A percentile compares a stretch with the other conserved stretches of the same genome.
These are phyloP conservation scores for Boletus insuetus DNA, from an alignment of 768 basidiomycete species.

Conservation along the genomic window DNA sequence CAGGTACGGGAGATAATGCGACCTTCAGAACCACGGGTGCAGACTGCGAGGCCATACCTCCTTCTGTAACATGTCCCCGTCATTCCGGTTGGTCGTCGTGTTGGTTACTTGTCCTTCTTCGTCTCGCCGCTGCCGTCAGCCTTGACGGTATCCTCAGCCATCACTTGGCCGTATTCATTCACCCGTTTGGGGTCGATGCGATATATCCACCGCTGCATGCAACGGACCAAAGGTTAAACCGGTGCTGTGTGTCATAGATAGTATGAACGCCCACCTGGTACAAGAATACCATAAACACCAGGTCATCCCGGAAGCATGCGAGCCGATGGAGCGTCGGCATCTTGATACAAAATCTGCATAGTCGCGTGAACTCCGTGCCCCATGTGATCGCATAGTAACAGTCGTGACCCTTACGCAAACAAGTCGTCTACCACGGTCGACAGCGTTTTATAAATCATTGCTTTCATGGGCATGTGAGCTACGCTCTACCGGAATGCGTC, in stretches of 20 bases:
- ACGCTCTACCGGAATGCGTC: slow-evolving; percentile 59
- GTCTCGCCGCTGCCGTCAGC: slow-evolving; percentile 44
- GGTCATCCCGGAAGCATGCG: slow-evolving; percentile 86
- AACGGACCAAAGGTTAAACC: slow-evolving; percentile 17
- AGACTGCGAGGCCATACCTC: slow-evolving; percentile 6
- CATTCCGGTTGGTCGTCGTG: slow-evolving; percentile 6
- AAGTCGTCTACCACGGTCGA: slow-evolving; percentile 91
- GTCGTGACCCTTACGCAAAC: slow-evolving; percentile 61
- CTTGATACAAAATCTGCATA: slow-evolving; percentile 84
- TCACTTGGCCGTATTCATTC: slow-evolving; percentile 94
- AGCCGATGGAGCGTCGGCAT: slow-evolving; percentile 95
- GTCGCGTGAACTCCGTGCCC: slow-evolving; percentile 13
- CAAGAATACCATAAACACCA: slow-evolving; percentile 87
- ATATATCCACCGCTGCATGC: slow-evolving; percentile 88
- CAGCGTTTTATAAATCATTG: slow-evolving; percentile 94
- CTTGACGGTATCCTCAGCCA: slow-evolving; percentile 45
- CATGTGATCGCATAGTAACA: slow-evolving; percentile 15
- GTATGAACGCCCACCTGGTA: slow-evolving; percentile 67
- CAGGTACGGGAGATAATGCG: slow-evolving; percentile 14
- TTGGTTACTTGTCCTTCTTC: slow-evolving; percentile 52
- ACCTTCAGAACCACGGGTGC: slow-evolving; percentile 1
- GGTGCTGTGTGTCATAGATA: slow-evolving; percentile 2
- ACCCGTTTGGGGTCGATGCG: slow-evolving; percentile 90
- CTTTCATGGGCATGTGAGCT: slow-evolving; percentile 98
- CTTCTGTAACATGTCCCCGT: slow-evolving; percentile 4